Percentiles rank a stretch among this genome's conserved stretches.
Evolutionary conservation across 177 flowering plant species (phyloP).

Genomic region (Telopea speciosissima): DNA sequence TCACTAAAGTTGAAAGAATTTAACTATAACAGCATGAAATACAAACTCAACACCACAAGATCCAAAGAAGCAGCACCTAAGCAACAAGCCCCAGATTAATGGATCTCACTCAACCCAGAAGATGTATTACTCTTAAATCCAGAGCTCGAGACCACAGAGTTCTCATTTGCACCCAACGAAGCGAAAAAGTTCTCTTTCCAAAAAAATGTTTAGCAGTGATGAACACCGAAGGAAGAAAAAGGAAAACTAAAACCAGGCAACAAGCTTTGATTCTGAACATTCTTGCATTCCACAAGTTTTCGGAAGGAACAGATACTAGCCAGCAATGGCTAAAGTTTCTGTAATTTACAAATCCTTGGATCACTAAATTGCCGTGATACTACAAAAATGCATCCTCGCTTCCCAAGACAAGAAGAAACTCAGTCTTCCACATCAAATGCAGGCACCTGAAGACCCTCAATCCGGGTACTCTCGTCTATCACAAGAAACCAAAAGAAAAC

Average conservation of each 20-base stretch:
- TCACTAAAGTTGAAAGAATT: neutral
- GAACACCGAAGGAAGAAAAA: conserved; percentile 14
- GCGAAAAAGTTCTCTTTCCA: conserved; percentile 21
- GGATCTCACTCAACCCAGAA: conserved; percentile 8
- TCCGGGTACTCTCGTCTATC: neutral
- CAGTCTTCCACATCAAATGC: neutral
- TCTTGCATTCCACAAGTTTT: conserved; percentile 19
- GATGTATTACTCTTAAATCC: neutral
- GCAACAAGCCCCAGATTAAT: neutral
- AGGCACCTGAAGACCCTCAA: neutral
- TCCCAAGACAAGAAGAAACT: neutral
- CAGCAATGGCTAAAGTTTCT: conserved; percentile 20
- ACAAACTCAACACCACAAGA: neutral
- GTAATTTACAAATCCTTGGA: conserved; percentile 16
- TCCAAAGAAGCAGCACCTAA: neutral
- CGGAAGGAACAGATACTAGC: conserved; percentile 8
- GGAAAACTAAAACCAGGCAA: conserved; percentile 19
- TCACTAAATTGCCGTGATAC: conserved; percentile 17
- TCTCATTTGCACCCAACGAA: neutral
- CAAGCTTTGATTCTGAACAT: conserved; percentile 31
- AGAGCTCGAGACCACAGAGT: neutral
- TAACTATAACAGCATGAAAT: conserved; percentile 22
- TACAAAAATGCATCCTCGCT: conserved; percentile 8
- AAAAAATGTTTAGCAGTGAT: conserved; percentile 15
- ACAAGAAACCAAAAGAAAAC: neutral